Percentiles rank a stretch among this genome's conserved stretches.
These are phyloP conservation scores for Hibiscus tridactylites DNA, from an alignment of 345 rosid species.

Conservation along the genomic window DNA sequence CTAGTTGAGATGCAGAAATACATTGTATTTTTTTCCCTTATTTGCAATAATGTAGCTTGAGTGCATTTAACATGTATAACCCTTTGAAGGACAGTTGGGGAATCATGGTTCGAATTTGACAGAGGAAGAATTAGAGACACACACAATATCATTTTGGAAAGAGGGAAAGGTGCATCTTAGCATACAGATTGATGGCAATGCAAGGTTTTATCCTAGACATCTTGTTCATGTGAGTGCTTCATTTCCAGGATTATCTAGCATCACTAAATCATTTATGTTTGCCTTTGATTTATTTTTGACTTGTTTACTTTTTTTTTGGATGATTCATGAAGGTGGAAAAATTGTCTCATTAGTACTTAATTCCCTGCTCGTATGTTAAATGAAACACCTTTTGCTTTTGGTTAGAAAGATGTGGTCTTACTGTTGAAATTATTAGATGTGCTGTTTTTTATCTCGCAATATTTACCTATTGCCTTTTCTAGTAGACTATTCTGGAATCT, in stretches of 20 bases:
- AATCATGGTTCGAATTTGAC: constrained; percentile 77
- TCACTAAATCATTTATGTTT: background rate
- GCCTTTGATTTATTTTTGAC: background rate
- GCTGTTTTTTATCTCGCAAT: background rate
- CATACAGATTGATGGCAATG: constrained; percentile 62
- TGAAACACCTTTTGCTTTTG: background rate
- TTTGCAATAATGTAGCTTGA: background rate
- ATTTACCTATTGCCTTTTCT: background rate
- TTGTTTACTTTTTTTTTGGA: background rate
- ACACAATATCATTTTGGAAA: constrained; percentile 98
- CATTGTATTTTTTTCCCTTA: background rate
- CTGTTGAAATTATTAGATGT: background rate
- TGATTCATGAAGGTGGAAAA: background rate
- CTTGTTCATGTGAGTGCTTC: constrained; percentile 50
- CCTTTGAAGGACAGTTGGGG: constrained; percentile 50
- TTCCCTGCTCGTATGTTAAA: background rate
- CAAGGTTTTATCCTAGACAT: constrained; percentile 37
- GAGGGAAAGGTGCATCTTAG: constrained; percentile 65
- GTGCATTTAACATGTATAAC: constrained; percentile 1
- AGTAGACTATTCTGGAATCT: background rate
- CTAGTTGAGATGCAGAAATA: background rate
- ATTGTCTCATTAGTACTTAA: background rate
- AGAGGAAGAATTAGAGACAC: constrained; percentile 83
- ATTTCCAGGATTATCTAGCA: constrained; percentile 4
- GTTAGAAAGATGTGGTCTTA: background rate